These are phyloP conservation scores for Botryotinia convoluta DNA, from an alignment of 2,329 filamentous ascomycete species.

Conservation along the genomic window DNA sequence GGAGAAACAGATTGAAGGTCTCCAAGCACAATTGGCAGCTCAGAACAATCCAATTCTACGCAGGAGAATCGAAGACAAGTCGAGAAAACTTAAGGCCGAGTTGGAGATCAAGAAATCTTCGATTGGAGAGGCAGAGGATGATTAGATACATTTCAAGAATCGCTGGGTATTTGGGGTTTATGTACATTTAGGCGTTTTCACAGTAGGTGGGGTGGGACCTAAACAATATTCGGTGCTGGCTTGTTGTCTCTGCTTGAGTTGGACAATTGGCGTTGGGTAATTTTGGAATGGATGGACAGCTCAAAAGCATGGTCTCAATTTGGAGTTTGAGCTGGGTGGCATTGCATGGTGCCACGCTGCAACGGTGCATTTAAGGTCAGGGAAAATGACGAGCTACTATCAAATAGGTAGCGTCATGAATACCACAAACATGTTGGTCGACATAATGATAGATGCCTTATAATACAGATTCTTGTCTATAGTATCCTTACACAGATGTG, in stretches of 20 bases:
- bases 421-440: neutral
- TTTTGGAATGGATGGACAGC: neutral
- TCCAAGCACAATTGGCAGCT: constrained; percentile 43
- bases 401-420: neutral
- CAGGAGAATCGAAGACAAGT: constrained; percentile 47
- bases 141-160: constrained; percentile 9
- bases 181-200: neutral
- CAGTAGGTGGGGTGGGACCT: neutral
- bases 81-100: constrained; percentile 51
- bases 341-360: neutral
- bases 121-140: constrained; percentile 39
- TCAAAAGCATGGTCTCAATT: neutral
- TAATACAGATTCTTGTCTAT: constrained; percentile 11
- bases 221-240: neutral
- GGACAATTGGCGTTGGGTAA: neutral
- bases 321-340: neutral
- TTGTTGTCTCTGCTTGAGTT: neutral
- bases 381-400: neutral
- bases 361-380: neutral
- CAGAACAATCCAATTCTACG: constrained; percentile 49
- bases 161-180: no score
- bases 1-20: constrained; percentile 48
- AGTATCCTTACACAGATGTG: constrained; percentile 5
- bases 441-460: constrained; percentile 6
- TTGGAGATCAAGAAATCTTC: constrained; percentile 51